phyloP scores from a whole-genome alignment of 306 rosid species.

The Castanea sativa region DNA sequence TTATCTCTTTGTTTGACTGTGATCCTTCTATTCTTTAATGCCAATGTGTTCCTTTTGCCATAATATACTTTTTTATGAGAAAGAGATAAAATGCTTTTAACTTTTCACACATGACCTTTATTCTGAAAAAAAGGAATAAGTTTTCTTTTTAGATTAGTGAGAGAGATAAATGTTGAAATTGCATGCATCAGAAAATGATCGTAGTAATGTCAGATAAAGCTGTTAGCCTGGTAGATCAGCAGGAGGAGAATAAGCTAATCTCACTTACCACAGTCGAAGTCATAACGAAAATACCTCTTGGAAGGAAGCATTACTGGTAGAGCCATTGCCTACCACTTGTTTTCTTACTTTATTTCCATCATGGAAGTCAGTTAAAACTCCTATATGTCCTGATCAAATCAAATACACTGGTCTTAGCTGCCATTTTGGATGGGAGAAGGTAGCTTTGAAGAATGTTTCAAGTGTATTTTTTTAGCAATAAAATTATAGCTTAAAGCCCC shows the following conservation, averaged over 20 bases:
- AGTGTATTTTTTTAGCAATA: not conserved
- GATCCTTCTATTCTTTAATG: not conserved
- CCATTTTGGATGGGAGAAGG: not conserved
- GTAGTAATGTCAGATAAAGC: not conserved
- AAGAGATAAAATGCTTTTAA: not conserved
- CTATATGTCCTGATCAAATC: not conserved
- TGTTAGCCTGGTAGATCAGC: not conserved
- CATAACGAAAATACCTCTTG: not conserved
- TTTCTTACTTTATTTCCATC: not conserved
- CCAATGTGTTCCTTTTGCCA: not conserved
- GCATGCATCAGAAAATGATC: not conserved
- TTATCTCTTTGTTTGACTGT: slow-evolving; percentile 5
- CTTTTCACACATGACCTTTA: not conserved
- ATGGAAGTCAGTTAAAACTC: not conserved
- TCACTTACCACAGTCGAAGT: not conserved
- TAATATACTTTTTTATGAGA: not conserved
- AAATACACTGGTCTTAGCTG: not conserved
- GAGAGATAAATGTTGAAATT: not conserved
- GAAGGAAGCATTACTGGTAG: not conserved
- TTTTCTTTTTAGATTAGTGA: no score
- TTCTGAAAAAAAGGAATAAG: not conserved
- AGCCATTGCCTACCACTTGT: not conserved
- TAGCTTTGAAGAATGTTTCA: not conserved
- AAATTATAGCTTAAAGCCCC: not conserved
- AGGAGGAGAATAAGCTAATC: not conserved